Conservation (phyloP, 1,139 yeast species). For the Kazachstania sp. region DNA sequence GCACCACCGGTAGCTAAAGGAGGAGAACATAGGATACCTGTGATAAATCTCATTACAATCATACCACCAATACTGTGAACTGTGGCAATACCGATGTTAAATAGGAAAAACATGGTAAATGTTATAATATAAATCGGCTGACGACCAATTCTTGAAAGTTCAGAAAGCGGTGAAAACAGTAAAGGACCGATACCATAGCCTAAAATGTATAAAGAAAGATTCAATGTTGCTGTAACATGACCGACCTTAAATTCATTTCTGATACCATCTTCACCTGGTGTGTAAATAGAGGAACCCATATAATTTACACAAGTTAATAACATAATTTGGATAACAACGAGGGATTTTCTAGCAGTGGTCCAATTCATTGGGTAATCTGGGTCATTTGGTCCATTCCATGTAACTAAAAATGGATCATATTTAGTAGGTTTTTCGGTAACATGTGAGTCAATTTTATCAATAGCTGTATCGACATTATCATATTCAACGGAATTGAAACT, state of each 20-base stretch:
- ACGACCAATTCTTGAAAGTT: slow-evolving; percentile 46
- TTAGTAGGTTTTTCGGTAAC: slow-evolving; percentile 9
- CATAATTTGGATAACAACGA: slow-evolving; percentile 36
- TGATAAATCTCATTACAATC: slow-evolving; percentile 42
- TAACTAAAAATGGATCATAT: slow-evolving; percentile 44
- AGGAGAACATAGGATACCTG: slow-evolving; percentile 50
- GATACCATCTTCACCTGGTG: slow-evolving; percentile 39
- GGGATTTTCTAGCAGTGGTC: slow-evolving; percentile 36
- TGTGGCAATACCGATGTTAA: slow-evolving; percentile 54
- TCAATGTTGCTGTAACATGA: slow-evolving; percentile 13
- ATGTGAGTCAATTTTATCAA: neutral
- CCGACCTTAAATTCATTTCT: slow-evolving; percentile 11
- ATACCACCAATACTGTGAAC: slow-evolving; percentile 44
- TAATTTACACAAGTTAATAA: slow-evolving; percentile 46
- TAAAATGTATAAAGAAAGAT: slow-evolving; percentile 30
- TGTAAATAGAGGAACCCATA: slow-evolving; percentile 52
- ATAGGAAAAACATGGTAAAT: slow-evolving; percentile 44
- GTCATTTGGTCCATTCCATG: slow-evolving; percentile 33
- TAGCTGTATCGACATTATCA: neutral
- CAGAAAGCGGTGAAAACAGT: slow-evolving; percentile 48
- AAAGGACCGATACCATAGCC: slow-evolving; percentile 53
- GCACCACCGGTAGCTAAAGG: slow-evolving; percentile 54
- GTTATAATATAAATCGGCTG: slow-evolving; percentile 46
- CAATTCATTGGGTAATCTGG: slow-evolving; percentile 55
- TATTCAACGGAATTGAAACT: neutral